Evolutionary conservation across 2,329 filamentous ascomycete genomes (phyloP).

Genomic region (Taxawa tesnikishii): DNA sequence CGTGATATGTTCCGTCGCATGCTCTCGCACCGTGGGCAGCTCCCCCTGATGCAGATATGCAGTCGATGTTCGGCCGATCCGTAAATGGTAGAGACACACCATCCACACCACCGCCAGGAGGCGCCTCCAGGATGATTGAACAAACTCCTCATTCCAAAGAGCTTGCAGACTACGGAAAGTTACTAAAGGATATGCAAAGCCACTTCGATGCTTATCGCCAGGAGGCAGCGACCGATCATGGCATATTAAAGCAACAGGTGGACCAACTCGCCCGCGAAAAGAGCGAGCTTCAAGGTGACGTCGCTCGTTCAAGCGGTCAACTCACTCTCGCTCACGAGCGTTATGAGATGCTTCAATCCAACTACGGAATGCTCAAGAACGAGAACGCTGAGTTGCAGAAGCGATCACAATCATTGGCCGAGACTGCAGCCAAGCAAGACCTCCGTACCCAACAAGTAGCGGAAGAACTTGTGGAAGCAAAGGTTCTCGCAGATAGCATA

Average conservation of each 20-base stretch:
- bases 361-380: slow-evolving; percentile 68
- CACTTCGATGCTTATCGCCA: slow-evolving; percentile 85
- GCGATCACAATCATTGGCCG: slow-evolving; percentile 62
- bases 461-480: slow-evolving; percentile 82
- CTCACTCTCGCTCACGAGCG: slow-evolving; percentile 71
- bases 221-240: slow-evolving; percentile 70
- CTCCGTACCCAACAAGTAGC: slow-evolving; percentile 81
- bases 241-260: slow-evolving; percentile 72
- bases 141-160: slow-evolving; percentile 41
- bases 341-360: slow-evolving; percentile 79
- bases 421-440: slow-evolving; percentile 81
- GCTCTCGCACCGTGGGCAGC: slow-evolving; percentile 60
- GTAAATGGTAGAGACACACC: slow-evolving; percentile 43
- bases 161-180: slow-evolving; percentile 59
- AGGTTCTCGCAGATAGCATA: slow-evolving; percentile 70
- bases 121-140: slow-evolving; percentile 18
- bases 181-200: slow-evolving; percentile 75
- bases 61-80: slow-evolving; percentile 60
- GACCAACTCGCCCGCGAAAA: slow-evolving; percentile 74
- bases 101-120: slow-evolving; percentile 31
- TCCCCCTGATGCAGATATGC: slow-evolving; percentile 49
- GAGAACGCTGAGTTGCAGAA: slow-evolving; percentile 84
- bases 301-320: slow-evolving; percentile 69
- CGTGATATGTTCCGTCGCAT: slow-evolving; percentile 96
- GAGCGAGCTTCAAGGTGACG: slow-evolving; percentile 67